Evolutionary conservation across 495 filamentous ascomycete genomes (phyloP), one percentile per base, ranked within the genome.

Genomic region (Aspergillus leporis): DNA sequence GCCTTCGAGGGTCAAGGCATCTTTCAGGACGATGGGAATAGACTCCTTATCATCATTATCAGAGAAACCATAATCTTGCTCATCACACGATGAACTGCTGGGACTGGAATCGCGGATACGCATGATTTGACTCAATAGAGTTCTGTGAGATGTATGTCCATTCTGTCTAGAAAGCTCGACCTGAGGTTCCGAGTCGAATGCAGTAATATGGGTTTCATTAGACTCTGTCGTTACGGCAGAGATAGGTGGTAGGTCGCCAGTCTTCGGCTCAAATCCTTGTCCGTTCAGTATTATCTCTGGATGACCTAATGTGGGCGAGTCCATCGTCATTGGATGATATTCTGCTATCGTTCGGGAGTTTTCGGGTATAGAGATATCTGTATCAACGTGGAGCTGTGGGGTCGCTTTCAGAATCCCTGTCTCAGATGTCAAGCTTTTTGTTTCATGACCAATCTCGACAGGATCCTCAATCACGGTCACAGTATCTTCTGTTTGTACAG

Each of bases 271-370:
- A 46, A 74, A 21, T 21, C 30, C 45, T 28, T 60, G 31, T 14
- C 23, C 54, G 14, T 47, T 45, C 3, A 34, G 36, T 12, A 46
- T 16, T 45, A 78, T 79, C 34, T 81, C 82, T 12, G 85, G 84
- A 51, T 87, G 83, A 13, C 90, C 90, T 23, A 94, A 72, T 1
- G 83, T 90, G 10, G 88, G 87, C 22, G 89, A 91, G 60, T 91
- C 88, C 65, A 74, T 76, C 6, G 68, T 66, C 16, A 65, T 68
- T 9, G 63, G 59, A 53, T 58, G 53, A 32, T 23, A 10, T 19
- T 60, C 58, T 5, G 31, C 25, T n/a, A 23, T 49, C 4, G 36
- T 36, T n/a, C 56, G 58, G 1, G 28, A 50, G 40, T 60, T 56
- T 14, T 41, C 65, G 21, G 59, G 53, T 6, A 50, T 2, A 30